Conservation (phyloP, 257 asterid species). For the Nicotiana knightiana region DNA sequence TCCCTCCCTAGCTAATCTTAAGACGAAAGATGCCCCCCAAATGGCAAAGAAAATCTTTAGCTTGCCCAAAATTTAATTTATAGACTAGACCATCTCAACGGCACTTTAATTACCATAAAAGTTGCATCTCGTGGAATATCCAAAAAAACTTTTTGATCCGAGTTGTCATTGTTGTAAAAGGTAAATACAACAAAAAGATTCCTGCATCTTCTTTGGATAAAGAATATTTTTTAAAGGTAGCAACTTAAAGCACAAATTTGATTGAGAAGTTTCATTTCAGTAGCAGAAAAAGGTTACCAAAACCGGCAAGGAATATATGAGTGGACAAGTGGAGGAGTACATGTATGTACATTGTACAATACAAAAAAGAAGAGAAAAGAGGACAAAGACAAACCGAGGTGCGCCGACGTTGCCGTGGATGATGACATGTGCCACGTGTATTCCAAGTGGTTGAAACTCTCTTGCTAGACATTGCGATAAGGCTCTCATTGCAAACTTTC, state of each 20-base stretch:
- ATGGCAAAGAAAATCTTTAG: too few species aligned
- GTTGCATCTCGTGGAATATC: too few species aligned
- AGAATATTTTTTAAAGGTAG: not conserved
- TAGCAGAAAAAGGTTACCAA: not conserved
- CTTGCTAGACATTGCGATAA: conserved; percentile 72
- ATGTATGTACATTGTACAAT: not conserved
- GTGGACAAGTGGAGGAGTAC: conserved; percentile 6
- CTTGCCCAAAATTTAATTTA: too few species aligned
- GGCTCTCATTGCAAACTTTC: conserved; percentile 77
- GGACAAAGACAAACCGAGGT: conserved; percentile 38
- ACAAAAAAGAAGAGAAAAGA: not conserved
- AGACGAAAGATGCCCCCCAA: too few species aligned
- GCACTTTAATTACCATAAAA: too few species aligned
- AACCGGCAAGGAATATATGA: not conserved
- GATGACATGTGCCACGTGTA: conserved; percentile 85
- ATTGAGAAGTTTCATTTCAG: not conserved
- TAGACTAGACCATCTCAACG: too few species aligned
- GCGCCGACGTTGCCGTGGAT: conserved; percentile 61
- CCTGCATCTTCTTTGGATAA: not conserved
- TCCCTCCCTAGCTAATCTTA: too few species aligned
- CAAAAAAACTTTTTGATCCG: not conserved
- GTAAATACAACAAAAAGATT: not conserved
- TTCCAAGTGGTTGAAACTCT: conserved; percentile 68
- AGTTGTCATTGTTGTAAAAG: not conserved
- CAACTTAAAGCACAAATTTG: not conserved